A percentile compares a stretch with the other conserved stretches of the same genome.
phyloP scores from a whole-genome alignment of 805 yeast species.

The Candida odintsovae region DNA sequence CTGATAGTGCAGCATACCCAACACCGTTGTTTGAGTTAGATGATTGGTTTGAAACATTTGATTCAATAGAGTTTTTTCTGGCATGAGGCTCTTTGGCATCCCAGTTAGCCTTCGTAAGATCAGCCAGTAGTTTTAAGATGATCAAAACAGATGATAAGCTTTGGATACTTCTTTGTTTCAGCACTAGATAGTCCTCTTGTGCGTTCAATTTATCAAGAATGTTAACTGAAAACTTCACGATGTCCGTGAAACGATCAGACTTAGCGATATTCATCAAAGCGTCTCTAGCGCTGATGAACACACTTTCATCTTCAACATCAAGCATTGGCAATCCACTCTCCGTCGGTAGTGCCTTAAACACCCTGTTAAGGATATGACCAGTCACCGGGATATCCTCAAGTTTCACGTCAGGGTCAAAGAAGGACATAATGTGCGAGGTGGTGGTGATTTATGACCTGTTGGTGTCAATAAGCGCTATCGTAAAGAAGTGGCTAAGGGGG shows the following conservation, averaged over 20 bases:
- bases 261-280: slow-evolving; percentile 29
- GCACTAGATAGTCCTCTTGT: slow-evolving; percentile 19
- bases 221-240: slow-evolving; percentile 22
- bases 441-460: not conserved
- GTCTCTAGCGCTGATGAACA: slow-evolving; percentile 28
- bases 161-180: slow-evolving; percentile 22
- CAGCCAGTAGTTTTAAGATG: slow-evolving; percentile 34
- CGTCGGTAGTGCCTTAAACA: slow-evolving; percentile 31
- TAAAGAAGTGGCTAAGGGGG: not conserved
- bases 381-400: slow-evolving; percentile 24
- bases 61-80: slow-evolving; percentile 20
- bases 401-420: slow-evolving; percentile 4
- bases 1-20: slow-evolving; percentile 28
- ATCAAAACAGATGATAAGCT: slow-evolving; percentile 32
- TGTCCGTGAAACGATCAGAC: slow-evolving; percentile 25
- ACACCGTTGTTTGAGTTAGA: slow-evolving; percentile 19
- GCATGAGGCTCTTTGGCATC: slow-evolving; percentile 24
- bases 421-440: not conserved
- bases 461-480: not conserved
- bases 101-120: slow-evolving; percentile 36
- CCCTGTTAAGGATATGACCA: slow-evolving; percentile 28
- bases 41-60: slow-evolving; percentile 16
- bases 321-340: slow-evolving; percentile 29
- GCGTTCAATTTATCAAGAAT: slow-evolving; percentile 25
- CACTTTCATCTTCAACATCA: slow-evolving; percentile 32